Base-by-base conservation (phyloP, 805 yeast species). In the Debaryomyces prosopidis region DNA sequence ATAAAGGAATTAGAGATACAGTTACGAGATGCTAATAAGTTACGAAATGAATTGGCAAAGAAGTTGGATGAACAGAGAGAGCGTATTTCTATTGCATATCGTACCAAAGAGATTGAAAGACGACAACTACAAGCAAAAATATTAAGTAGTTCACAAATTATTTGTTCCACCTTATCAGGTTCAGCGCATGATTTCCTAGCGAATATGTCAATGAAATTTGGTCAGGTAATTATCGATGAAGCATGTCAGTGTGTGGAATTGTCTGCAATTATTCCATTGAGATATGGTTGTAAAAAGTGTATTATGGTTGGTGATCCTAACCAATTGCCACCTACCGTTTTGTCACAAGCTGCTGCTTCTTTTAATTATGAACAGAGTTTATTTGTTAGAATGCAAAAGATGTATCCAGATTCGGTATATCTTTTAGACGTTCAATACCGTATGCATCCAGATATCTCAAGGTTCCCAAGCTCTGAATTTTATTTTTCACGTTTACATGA, bases 231-330 rank as follows among this genome's bases (percentile, higher is more conserved):
- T 41, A 85, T 92, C 49, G 99, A 92, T 70, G 99, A 92, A 65
- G 99, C 99, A 2, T 95, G 97, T 54, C 99, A 92, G 65, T 87
- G 96, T 80, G 91, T 94, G 33, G 99, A 92, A 60, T 62, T 92
- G 30, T 89, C 97, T 6, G 87, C 96, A 0, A 78, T 94, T 19
- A 92, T 92, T 55, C 99, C 99, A 0, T 71, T 94, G 52, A 75
- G 96, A 58, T 94, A 91, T 62, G 98, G 98, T 1, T 87, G 95
- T 56, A 83, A 77, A 48, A 81, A 83, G 44, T 92, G 98, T 69
- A 85, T 94, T 40, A 87, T 94, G 96, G 99, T 94, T 38, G 99
- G 99, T 63, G 99, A 94, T 69, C 98, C 98, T 2, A 91, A 94
- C 62, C 99, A 94, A 68, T 76, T 94, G 50, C 99, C 99, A 0